Base-by-base conservation (phyloP, 495 filamentous ascomycete genomes). In the Lepraria neglecta region DNA sequence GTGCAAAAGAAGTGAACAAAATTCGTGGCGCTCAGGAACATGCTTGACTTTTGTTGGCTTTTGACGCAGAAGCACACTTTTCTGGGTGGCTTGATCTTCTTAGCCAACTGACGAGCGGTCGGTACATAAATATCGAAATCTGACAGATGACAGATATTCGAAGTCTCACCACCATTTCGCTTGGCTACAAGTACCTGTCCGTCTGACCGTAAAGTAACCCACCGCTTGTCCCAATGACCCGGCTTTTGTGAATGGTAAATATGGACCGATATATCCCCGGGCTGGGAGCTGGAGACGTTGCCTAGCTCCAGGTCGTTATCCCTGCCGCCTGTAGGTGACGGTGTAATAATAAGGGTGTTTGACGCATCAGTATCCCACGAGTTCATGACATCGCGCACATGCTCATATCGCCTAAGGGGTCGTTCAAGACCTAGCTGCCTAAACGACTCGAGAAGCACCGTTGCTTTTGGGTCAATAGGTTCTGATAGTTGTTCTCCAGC, bases 91-190 rank as follows among this genome's bases (percentile, higher is more conserved):
- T 82, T 88, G 59, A 92, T 74, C 24, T 73, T 77, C 59, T 84
- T 81, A 27, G 82, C 80, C 56, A 82, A 73, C 43, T 88, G 82
- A 10, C 81, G 78, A 52, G 83, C 76, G 2, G 82, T 87, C 5
- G 89, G 88, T 15, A 79, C 81, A 73, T 97, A 97, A 50, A 97
- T 88, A 66, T 98, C 94, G 67, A 92, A 98, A 71, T 97, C 94
- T 11, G 91, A 90, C 15, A 98, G 72, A 71, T 95, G 89, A 69
- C 95, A 97, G 35, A 94, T 76, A 62, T 82, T 87, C 0, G 77
- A 71, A 11, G 74, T 69, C 54, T 95, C 87, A 46, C 81, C 78
- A 11, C 74, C 62, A 51, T 77, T 72, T 64, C 89, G 91, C 71
- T 94, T 96, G 40, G 88, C 79, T 21, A 86, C 75, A 10, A 83